Evolutionary conservation across 2,329 filamentous ascomycete species (phyloP).

Genomic region (Fusarium sublunatum): DNA sequence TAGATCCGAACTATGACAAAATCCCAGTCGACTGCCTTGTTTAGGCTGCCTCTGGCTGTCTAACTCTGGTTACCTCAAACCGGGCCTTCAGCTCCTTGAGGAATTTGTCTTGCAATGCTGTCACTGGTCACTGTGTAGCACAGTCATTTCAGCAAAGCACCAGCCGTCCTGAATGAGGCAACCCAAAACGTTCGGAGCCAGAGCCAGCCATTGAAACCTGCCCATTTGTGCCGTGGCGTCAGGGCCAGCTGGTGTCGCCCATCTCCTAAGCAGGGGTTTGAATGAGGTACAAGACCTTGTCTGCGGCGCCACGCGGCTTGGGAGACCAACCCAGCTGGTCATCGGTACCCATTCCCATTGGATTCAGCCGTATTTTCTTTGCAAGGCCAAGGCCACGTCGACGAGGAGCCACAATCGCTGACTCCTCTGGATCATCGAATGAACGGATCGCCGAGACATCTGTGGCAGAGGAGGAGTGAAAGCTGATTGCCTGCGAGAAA

Average conservation of each 20-base stretch:
- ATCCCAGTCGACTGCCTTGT: slow-evolving; percentile 29
- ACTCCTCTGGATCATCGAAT: slow-evolving; percentile 20
- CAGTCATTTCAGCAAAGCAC: slow-evolving; percentile 15
- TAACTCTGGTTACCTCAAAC: slow-evolving; percentile 19
- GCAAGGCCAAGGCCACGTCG: slow-evolving; percentile 20
- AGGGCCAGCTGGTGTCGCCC: slow-evolving; percentile 9
- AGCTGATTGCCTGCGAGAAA: slow-evolving; percentile 7
- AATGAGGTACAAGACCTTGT: slow-evolving; percentile 12
- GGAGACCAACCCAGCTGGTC: slow-evolving; percentile 15
- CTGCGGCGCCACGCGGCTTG: slow-evolving; percentile 31
- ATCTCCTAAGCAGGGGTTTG: slow-evolving; percentile 14
- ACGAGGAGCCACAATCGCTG: slow-evolving; percentile 6
- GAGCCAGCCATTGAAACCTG: slow-evolving; percentile 31
- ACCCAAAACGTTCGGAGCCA: slow-evolving; percentile 17
- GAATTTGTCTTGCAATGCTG: slow-evolving; percentile 13
- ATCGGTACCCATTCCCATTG: slow-evolving; percentile 10
- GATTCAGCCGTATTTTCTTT: slow-evolving; percentile 8
- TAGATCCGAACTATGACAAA: slow-evolving; percentile 28
- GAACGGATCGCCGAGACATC: slow-evolving; percentile 16
- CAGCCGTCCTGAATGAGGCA: slow-evolving; percentile 32
- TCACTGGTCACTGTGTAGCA: slow-evolving; percentile 6
- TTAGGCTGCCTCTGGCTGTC: slow-evolving; percentile 12
- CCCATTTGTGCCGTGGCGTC: slow-evolving; percentile 31
- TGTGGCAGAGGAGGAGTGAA: slow-evolving; percentile 1
- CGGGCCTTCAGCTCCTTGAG: slow-evolving; percentile 34